Evolutionary conservation across 1,139 yeast species (phyloP), one percentile per base, ranked within the genome.

Genomic region (Wickerhamomyces sp.): DNA sequence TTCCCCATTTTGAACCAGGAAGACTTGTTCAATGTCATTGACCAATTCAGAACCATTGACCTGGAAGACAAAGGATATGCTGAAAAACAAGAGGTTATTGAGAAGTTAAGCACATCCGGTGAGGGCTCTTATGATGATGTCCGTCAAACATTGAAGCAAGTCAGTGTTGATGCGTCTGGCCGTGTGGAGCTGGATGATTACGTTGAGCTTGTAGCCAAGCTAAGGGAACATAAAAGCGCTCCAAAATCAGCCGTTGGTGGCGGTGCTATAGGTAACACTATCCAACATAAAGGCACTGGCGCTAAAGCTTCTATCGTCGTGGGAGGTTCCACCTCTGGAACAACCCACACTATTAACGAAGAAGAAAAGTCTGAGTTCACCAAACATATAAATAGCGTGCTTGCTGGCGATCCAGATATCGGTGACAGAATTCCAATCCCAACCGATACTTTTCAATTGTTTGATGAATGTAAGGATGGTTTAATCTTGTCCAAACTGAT

Each of bases 331-430:
- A 80, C 92, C 18, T 76, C 92, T 1, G 97, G 97, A 37, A 87
- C 95, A n/a, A 86, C 96, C 4, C 99, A 92, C 61, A 88, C 97
- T 5, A 89, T 92, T 60, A 89, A 92, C 60, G 97, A 92, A 55
- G 99, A 92, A 71, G 99, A 92, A 67, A 78, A 97, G 61, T 73
- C 87, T 22, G 97, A 89, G 68, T 92, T 92, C 64, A 92, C 98
- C 7, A 78, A 95, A 59, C 99, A 92, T 63, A 90, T 92, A 64
- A 92, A 92, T 63, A 76, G 89, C 35, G 97, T 89, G 7, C 74
- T 92, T 41, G 78, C 88, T 7, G 97, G 95, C n/a, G 98, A 94
- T 60, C 60, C 81, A 1, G 90, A 88, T 48, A 74, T 92, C 44
- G 97, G 97, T 19, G 69, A 73, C 46, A 71, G 96, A 52, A 68